Conservation (phyloP, 1,139 yeast species). For the Chernovozyma aurita region DNA sequence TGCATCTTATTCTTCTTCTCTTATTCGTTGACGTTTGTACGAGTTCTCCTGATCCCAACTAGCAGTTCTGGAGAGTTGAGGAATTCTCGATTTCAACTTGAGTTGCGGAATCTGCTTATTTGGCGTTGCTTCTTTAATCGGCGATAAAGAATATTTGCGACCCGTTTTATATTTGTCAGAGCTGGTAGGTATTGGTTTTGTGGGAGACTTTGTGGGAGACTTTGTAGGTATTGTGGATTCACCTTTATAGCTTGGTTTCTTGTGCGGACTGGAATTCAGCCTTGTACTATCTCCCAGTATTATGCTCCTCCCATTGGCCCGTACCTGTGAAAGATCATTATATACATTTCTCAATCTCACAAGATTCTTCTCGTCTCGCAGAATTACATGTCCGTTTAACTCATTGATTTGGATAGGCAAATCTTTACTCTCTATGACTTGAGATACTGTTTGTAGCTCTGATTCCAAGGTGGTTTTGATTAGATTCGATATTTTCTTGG, state of each 20-base stretch:
- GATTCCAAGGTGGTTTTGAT: constrained; percentile 1
- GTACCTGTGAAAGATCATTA: constrained; percentile 1
- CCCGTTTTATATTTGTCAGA: background rate
- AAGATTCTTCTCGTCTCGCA: background rate
- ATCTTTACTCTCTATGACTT: background rate
- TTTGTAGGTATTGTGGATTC: background rate
- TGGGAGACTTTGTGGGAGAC: background rate
- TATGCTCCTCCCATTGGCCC: background rate
- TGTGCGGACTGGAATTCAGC: background rate
- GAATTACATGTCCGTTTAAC: background rate
- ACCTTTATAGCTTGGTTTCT: background rate
- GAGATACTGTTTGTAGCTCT: background rate
- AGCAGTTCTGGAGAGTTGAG: constrained; percentile 3
- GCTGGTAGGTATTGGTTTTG: background rate
- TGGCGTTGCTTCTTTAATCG: background rate
- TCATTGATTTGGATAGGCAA: background rate
- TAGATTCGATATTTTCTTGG: constrained; percentile 31
- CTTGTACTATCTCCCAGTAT: background rate
- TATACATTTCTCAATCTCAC: constrained; percentile 5
- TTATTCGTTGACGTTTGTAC: background rate
- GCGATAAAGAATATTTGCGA: background rate
- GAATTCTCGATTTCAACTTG: constrained; percentile 5
- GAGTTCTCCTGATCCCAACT: constrained; percentile 4
- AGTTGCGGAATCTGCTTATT: background rate
- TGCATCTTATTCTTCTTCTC: too few relatives aligned